Conservation (phyloP, 192 early-diverging fungal genomes). For the Coemansia biformis region DNA sequence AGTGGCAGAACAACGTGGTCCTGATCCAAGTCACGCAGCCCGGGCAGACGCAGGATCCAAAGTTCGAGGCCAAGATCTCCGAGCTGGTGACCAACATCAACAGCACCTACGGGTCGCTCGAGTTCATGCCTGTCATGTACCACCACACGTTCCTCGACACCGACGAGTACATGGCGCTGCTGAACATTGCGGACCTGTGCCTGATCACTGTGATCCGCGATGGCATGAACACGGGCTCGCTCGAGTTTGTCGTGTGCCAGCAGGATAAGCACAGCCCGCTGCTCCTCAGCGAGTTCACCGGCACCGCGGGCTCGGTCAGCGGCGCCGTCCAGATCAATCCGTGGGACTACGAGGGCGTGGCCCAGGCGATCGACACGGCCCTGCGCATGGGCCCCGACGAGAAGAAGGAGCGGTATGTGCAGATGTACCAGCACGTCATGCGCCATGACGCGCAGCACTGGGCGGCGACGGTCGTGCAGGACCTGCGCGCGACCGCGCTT, state of each 20-base stretch:
- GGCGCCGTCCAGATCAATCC: slow-evolving; percentile 86
- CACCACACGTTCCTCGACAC: slow-evolving; percentile 83
- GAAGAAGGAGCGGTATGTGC: slow-evolving; percentile 44
- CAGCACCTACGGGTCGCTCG: slow-evolving; percentile 87
- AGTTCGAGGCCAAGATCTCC: slow-evolving; percentile 76
- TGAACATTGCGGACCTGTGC: slow-evolving; percentile 88
- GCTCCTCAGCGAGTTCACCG: slow-evolving; percentile 95
- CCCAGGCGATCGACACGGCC: slow-evolving; percentile 83
- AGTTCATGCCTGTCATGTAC: slow-evolving; percentile 92
- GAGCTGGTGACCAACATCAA: slow-evolving; percentile 94
- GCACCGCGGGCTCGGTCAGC: slow-evolving; percentile 86
- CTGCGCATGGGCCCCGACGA: slow-evolving; percentile 76
- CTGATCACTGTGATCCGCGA: slow-evolving; percentile 90
- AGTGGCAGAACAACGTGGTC: slow-evolving; percentile 87
- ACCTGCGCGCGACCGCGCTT: slow-evolving; percentile 55
- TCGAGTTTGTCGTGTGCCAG: slow-evolving; percentile 93
- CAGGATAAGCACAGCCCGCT: slow-evolving; percentile 77
- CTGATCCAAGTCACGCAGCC: slow-evolving; percentile 95
- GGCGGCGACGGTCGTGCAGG: slow-evolving; percentile 77
- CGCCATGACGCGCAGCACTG: slow-evolving; percentile 81
- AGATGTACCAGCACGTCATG: slow-evolving; percentile 76
- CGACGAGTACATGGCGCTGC: slow-evolving; percentile 92
- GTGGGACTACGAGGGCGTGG: slow-evolving; percentile 89
- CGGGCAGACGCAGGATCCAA: slow-evolving; percentile 61
- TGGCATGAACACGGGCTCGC: slow-evolving; percentile 96